Base-by-base conservation (phyloP, 768 basidiomycete genomes). In the Tremella fuciformis region DNA sequence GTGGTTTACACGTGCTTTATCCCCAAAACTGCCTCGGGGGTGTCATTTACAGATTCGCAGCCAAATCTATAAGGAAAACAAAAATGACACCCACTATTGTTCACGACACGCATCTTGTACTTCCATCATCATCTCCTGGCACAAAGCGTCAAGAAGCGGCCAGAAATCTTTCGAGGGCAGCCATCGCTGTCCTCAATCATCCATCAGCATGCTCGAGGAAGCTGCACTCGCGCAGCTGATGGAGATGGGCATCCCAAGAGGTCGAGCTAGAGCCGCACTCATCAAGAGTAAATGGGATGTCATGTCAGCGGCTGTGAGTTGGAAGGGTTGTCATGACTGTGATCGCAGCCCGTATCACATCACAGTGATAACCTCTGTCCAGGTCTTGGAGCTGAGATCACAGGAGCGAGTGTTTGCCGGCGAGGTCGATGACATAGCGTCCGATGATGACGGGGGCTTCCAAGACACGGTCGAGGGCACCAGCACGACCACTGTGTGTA, bases 251-350 rank as follows among this genome's bases (percentile, higher is more conserved):
- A 90, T 90, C 26, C 88, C 87, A 0, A 74, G 78, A 11, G 83
- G 85, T 13, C 88, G 92, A 79, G 92, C 93, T 40, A 84, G 83
- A 66, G 88, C 87, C 26, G 92, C 92, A 16, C 78, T 96, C 71
- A 83, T 81, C 62, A 84, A 85, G 68, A 83, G 88, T 73, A 88
- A 85, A 48, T 70, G 70, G 62, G 91, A 97, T 81, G 90, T 92
- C 37, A 89, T 90, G 88, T 82, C 88, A 71, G 92, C 92, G 13
- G 91, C 91, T 1, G 91, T 91, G 40, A 47, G 64, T 55, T 54
- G 19, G n/a, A n/a, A n/a, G n/a, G n/a, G n/a, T n/a, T n/a, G n/a
- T n/a, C n/a, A n/a, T 41, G 39, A 41, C 39, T 41, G 39, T 41
- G 39, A 18, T 41, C 13, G 13, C 18, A 41, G 11, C 18, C 39